These are phyloP conservation scores for Candida saitoana DNA, from an alignment of 805 yeast species.

Conservation along the genomic window DNA sequence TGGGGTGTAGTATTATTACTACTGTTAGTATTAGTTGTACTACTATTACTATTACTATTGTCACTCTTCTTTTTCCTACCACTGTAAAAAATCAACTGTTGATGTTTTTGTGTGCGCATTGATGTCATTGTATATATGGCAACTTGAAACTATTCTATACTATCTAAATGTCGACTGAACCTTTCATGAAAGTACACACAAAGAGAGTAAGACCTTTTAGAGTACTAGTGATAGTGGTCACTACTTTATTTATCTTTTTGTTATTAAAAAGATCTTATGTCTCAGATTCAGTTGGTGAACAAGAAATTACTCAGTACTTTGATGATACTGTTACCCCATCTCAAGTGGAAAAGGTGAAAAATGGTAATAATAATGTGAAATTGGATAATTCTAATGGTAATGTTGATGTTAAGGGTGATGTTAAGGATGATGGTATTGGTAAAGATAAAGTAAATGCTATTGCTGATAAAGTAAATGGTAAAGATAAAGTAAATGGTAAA, in stretches of 20 bases:
- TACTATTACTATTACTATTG: too few relatives aligned
- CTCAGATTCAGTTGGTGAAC: not conserved
- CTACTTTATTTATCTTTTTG: not conserved
- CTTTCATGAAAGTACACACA: constrained; percentile 1
- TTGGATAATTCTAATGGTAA: not conserved
- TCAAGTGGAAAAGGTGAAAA: not conserved
- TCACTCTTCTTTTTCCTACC: too few relatives aligned
- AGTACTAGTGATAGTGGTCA: not conserved
- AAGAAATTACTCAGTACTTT: not conserved
- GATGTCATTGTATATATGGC: not conserved
- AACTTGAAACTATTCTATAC: too few relatives aligned
- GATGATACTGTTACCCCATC: not conserved
- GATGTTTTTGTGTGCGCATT: not conserved
- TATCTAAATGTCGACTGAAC: not conserved
- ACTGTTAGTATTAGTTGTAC: too few relatives aligned
- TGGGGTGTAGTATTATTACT: too few relatives aligned
- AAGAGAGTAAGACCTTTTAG: constrained; percentile 2
- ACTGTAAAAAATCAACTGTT: not conserved
- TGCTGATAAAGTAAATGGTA: not conserved
- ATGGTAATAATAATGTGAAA: not conserved
- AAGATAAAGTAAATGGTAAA: not conserved
- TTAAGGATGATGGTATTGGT: not conserved
- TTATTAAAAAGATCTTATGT: not conserved
- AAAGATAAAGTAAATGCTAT: not conserved
- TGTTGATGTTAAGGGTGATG: not conserved